Evolutionary conservation across 352 stramenopile species (phyloP), one percentile per base, ranked within the genome.

Genomic region (Detonula confervacea): DNA sequence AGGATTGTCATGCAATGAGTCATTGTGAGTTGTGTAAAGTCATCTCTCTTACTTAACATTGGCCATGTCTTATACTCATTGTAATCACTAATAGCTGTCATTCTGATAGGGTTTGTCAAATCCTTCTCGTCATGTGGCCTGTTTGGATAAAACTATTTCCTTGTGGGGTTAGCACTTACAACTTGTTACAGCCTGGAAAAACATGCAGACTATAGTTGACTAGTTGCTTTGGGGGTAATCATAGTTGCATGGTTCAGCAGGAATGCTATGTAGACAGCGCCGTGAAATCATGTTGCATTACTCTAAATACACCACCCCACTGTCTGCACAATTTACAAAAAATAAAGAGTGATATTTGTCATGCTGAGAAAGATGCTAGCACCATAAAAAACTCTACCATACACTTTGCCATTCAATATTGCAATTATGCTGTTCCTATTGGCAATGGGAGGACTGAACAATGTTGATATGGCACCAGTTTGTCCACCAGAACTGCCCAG

Each of bases 351-450:
- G 0, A 7, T 85, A 11, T 85, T 85, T 57, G 66, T 79, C n/a
- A 77, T 80, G 59, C 49, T 85, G 22, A 72, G 71, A 59, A 85
- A 81, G 30, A 47, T 85, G 2, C 56, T 85, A 30, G 33, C 52
- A 25, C 56, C 71, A 22, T 85, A 81, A 64, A 81, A 85, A 60
- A 79, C 71, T 5, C 77, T 72, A 57, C 71, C 72, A 44, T 81
- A 81, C 30, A 85, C 77, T n/a, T 59, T 85, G 30, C 77, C 77
- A 11, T 85, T 85, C 46, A 85, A 81, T 54, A 59, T 85, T 16
- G 22, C 49, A 14, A 78, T 66, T 2, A 46, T 85, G 0, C 35
- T 66, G 3, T 85, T 78, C 30, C 49, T 85, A 16, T 20, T 81
- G 20, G 51, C 60, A n/a, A 57, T 74, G 22, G 61, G 44, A 52